Evolutionary conservation across 2,329 filamentous ascomycete genomes (phyloP).

Genomic region (Metarhizium humberi): DNA sequence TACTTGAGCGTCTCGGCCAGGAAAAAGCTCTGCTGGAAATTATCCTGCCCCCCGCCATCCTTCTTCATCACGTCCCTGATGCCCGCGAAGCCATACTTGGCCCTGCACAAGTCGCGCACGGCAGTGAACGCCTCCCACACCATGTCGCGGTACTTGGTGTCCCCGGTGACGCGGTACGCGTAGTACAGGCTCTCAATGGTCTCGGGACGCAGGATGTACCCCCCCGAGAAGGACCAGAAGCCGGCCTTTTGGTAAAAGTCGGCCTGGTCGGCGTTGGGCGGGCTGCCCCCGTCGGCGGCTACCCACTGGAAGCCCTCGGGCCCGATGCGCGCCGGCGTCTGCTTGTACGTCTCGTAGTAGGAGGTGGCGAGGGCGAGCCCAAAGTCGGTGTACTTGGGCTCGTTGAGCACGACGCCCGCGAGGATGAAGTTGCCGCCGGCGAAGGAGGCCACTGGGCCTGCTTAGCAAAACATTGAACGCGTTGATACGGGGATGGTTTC

Average conservation of each 20-base stretch:
- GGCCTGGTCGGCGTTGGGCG: slow-evolving; percentile 34
- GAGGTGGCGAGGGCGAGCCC: slow-evolving; percentile 62
- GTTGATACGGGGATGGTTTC: not conserved
- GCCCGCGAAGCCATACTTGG: slow-evolving; percentile 57
- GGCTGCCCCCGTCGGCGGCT: slow-evolving; percentile 29
- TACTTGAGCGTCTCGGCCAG: slow-evolving; percentile 88
- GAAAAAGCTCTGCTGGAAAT: slow-evolving; percentile 81
- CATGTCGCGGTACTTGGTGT: slow-evolving; percentile 71
- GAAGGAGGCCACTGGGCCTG: slow-evolving; percentile 60
- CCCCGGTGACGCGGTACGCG: slow-evolving; percentile 69
- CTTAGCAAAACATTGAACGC: not conserved
- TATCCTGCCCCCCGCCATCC: slow-evolving; percentile 49
- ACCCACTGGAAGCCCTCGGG: slow-evolving; percentile 64
- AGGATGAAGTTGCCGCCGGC: slow-evolving; percentile 80
- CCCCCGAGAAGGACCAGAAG: slow-evolving; percentile 4
- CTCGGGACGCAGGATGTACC: slow-evolving; percentile 68
- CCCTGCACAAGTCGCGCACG: slow-evolving; percentile 55
- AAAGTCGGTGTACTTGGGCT: slow-evolving; percentile 60
- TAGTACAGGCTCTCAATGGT: slow-evolving; percentile 83
- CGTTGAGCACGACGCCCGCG: slow-evolving; percentile 59
- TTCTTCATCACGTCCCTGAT: slow-evolving; percentile 56
- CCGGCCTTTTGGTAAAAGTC: slow-evolving; percentile 62
- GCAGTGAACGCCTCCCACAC: slow-evolving; percentile 69
- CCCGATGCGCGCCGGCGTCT: slow-evolving; percentile 63
- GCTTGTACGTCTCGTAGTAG: slow-evolving; percentile 67